phyloP scores from a whole-genome alignment of 2,329 filamentous ascomycete genomes.

The Huntiella moniliformis region DNA sequence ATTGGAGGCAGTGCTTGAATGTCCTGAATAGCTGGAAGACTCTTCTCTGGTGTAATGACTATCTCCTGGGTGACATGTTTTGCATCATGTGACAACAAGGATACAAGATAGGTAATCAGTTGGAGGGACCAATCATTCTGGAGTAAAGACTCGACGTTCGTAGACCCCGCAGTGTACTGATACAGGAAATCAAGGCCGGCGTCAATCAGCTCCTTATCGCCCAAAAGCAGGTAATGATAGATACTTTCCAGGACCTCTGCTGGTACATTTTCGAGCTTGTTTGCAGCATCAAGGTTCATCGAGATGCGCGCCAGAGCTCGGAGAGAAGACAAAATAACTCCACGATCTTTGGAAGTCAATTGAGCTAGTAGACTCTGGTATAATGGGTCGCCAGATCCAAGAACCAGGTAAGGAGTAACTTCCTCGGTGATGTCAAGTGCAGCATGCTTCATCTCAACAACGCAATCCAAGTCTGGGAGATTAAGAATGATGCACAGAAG shows the following conservation, averaged over 20 bases:
- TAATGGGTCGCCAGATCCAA: conserved; percentile 56
- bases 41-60: conserved; percentile 36
- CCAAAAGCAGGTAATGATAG: conserved; percentile 55
- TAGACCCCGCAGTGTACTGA: conserved; percentile 72
- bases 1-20: conserved; percentile 54
- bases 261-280: conserved; percentile 56
- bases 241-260: conserved; percentile 45
- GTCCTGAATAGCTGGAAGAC: conserved; percentile 36
- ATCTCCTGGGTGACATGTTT: conserved; percentile 27
- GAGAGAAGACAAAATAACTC: conserved; percentile 61
- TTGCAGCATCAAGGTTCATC: conserved; percentile 65
- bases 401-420: conserved; percentile 59
- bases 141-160: conserved; percentile 65
- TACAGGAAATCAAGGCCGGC: conserved; percentile 88
- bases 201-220: conserved; percentile 79
- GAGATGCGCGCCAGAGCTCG: conserved; percentile 72
- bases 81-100: conserved; percentile 59
- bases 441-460: conserved; percentile 77
- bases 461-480: conserved; percentile 50
- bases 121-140: conserved; percentile 6
- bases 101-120: conserved; percentile 33
- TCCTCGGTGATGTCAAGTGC: conserved; percentile 84
- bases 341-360: conserved; percentile 54
- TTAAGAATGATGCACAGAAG: conserved; percentile 66
- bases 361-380: conserved; percentile 55